Evolutionary conservation across 2,329 filamentous ascomycete species (phyloP), one percentile per base, ranked within the genome.

Genomic region (Mycosphaerella sp.): DNA sequence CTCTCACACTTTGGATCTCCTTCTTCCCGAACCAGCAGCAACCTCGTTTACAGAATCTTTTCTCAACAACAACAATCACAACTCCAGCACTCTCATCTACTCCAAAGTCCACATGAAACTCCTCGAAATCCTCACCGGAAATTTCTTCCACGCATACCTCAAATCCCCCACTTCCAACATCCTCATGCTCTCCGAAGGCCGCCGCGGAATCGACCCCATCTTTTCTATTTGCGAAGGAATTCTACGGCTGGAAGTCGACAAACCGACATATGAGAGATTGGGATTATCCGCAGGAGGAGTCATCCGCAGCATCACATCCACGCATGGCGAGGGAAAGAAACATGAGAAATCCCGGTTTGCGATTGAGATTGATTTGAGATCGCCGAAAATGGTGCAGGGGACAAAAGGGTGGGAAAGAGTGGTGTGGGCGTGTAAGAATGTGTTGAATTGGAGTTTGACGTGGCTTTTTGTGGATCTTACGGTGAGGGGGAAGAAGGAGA

Each of bases 131-230:
- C 68, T 97, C 1, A 78, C 86, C 34, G 81, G 82, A 1, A 80
- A 84, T 0, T 95, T 96, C 64, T 90, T 95, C 65, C 85, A 81
- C n/a, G 77, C 83, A 42, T 91, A 95, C 67, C 84, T 97, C 61
- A 95, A 95, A 52, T 38, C 51, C 14, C 56, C 57, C 2, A 39
- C 48, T 31, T 44, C 54, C 4, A 84, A 89, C 66, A 75, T 95
- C 46, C 70, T 88, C 62, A 88, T 97, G 86, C 78, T 95, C 2
- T 95, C 91, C 81, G 91, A 69, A 31, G 90, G 89, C 10, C 79
- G 80, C 32, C 74, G 79, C 6, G 84, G 82, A 2, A 86, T 91
- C 64, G 87, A 87, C 62, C 42, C 48, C 21, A 76, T 85, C 2
- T 92, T 89, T 67, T 80, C 80, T 0, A 72, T 97, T 1, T 77